Evolutionary conservation across 2,329 filamentous ascomycete species (phyloP).

Genomic region (Verticillium dahliae): DNA sequence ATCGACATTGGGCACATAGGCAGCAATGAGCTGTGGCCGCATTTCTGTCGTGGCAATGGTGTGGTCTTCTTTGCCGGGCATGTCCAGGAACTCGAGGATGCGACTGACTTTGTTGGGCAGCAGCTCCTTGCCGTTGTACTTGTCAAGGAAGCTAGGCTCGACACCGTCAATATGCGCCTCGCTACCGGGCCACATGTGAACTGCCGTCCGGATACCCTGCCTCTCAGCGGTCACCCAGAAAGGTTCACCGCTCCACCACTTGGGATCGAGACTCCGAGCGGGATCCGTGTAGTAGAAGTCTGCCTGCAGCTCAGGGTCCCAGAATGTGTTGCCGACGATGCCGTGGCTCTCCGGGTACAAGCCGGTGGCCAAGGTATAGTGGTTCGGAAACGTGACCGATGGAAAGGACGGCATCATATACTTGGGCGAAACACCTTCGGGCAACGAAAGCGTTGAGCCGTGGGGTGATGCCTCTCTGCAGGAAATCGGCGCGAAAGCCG

Average conservation of each 20-base stretch:
- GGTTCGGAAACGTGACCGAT: constrained; percentile 93
- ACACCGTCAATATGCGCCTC: constrained; percentile 76
- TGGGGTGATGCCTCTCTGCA: constrained; percentile 77
- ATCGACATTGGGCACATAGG: constrained; percentile 93
- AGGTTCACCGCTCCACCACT: constrained; percentile 95
- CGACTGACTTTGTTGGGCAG: constrained; percentile 71
- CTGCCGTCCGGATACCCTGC: constrained; percentile 68
- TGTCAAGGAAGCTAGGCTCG: constrained; percentile 76
- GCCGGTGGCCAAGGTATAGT: constrained; percentile 89
- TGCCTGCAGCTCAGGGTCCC: constrained; percentile 69
- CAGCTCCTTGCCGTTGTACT: constrained; percentile 71
- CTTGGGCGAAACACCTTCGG: constrained; percentile 75
- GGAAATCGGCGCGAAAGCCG: constrained; percentile 91
- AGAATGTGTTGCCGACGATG: constrained; percentile 90
- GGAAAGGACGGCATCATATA: constrained; percentile 96
- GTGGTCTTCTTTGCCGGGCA: constrained; percentile 62
- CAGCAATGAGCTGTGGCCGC: constrained; percentile 85
- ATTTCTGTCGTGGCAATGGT: constrained; percentile 42
- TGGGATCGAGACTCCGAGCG: constrained; percentile 65
- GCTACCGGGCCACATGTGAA: constrained; percentile 98
- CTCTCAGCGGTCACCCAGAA: constrained; percentile 90
- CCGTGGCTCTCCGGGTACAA: constrained; percentile 90
- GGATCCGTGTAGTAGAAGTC: constrained; percentile 88
- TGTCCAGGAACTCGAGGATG: constrained; percentile 77
- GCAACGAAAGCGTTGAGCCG: constrained; percentile 71